Base-by-base conservation (phyloP, 1,139 yeast genomes). In the Zygosaccharomyces sapae region DNA sequence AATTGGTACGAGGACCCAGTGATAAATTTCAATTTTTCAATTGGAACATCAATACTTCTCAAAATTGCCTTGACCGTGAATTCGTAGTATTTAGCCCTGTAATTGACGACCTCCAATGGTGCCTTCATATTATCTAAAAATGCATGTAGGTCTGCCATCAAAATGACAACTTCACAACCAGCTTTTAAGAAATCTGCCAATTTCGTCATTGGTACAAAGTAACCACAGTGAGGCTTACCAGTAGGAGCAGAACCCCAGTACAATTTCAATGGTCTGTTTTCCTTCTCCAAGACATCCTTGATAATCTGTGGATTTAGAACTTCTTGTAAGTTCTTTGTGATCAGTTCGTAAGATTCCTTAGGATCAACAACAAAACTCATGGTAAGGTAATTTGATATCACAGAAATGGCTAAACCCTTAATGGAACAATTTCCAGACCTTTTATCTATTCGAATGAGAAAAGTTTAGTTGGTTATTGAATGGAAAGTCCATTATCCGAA, bases 171-270 rank as follows among this genome's bases (percentile, higher is more conserved):
- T 66, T 88, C 94, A 72, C 96, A 88, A 9, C 97, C 98, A 6
- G 99, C 98, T 62, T 83, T 84, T 67, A 94, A 76, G 67, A 92
- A 88, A 65, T 94, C 94, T 3, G 98, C 98, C 59, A 94, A 71
- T 69, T 94, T 92, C 53, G 94, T 83, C 97, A 92, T 89, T 46
- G 97, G 94, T 37, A 92, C 98, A 67, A 92, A 89, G 77, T 92
- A 92, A 41, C 97, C 99, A 73, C 97, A 90, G 70, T 94, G 99
- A 41, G 97, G 97, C 69, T 81, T 86, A 43, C 99, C 99, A 5
- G 99, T 92, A 48, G 96, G 95, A 7, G 92, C 90, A 20, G 90
- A 83, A 54, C 97, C 97, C 98, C 97, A 94, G 80, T 92, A 92
- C 62, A 94, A 71, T 63, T 80, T 85, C 57, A 90, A 66, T 4